A percentile compares a stretch with the other conserved stretches of the same genome.
Conservation (phyloP, 371 early-diverging fungal species). For the Zancudomyces culisetae region DNA sequence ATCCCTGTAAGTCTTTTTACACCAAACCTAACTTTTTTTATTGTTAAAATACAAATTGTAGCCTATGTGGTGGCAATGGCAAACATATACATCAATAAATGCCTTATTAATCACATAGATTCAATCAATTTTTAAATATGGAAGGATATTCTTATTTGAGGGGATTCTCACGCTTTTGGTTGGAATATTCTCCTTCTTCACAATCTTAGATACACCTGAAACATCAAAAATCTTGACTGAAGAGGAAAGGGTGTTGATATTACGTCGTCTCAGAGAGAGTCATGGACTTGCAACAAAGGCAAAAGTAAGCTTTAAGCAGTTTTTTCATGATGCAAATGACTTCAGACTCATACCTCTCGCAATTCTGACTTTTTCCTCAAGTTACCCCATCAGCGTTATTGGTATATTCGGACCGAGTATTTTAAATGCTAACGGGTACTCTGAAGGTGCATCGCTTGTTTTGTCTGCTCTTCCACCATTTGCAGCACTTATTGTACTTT, state of each 20-base stretch:
- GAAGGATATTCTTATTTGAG: constrained; percentile 37
- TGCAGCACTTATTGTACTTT: neutral
- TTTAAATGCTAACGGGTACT: neutral
- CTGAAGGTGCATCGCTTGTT: neutral
- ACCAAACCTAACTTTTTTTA: no score
- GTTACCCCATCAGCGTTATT: neutral
- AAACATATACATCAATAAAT: no score
- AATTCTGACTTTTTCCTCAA: neutral
- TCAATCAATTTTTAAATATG: no score
- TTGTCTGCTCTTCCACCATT: neutral
- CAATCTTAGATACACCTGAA: constrained; percentile 17
- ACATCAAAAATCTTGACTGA: constrained; percentile 12
- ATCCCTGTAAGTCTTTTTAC: constrained; percentile 14
- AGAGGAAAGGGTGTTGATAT: constrained; percentile 9
- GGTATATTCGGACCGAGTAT: neutral
- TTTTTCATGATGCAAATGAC: constrained; percentile 5
- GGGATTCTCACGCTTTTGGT: constrained; percentile 26
- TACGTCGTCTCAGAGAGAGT: neutral
- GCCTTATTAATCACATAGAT: no score
- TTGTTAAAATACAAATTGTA: no score
- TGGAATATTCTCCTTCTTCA: constrained; percentile 10
- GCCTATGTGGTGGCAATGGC: no score
- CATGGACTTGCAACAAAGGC: neutral
- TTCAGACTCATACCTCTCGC: neutral
- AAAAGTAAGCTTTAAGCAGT: neutral